phyloP scores from a whole-genome alignment of 768 basidiomycete genomes.

The Cystobasidiopsis lactophilus region DNA sequence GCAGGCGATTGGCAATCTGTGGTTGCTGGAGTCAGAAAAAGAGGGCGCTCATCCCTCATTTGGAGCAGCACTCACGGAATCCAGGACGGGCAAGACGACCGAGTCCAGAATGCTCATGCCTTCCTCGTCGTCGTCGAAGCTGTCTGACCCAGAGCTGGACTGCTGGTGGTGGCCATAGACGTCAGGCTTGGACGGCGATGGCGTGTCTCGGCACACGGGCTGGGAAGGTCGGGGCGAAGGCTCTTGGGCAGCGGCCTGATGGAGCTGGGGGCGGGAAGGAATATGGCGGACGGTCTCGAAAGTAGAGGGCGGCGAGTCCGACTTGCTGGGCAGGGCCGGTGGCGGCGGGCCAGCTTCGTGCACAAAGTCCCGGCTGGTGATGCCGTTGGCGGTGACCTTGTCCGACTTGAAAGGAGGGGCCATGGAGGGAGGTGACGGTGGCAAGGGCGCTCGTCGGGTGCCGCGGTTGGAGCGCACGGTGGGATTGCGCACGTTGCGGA shows the following conservation, averaged over 20 bases:
- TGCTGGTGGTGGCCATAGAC: neutral
- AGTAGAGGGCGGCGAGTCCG: neutral
- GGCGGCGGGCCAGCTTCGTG: neutral
- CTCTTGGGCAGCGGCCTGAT: conserved; percentile 4
- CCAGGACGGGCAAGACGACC: conserved; percentile 85
- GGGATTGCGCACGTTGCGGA: conserved; percentile 41
- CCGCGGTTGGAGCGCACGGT: neutral
- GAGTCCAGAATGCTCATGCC: conserved; percentile 56
- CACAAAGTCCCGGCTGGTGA: conserved; percentile 8
- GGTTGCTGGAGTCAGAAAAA: too few species aligned
- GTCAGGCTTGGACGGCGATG: neutral
- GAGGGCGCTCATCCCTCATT: neutral
- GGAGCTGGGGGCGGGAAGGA: neutral
- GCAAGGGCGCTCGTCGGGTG: neutral
- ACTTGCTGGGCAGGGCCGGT: neutral
- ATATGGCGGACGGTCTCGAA: conserved; percentile 5
- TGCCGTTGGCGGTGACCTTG: conserved; percentile 5
- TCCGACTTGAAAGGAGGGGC: neutral
- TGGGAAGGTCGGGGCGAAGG: too few species aligned
- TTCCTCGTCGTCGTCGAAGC: conserved; percentile 18
- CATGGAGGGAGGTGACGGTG: neutral
- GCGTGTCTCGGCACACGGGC: neutral
- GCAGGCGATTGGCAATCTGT: conserved; percentile 75
- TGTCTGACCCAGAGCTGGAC: neutral
- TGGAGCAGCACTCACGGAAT: conserved; percentile 43